A percentile compares a stretch with the other conserved stretches of the same genome.
phyloP scores from a whole-genome alignment of 805 yeast genomes.

The Nakazawaea holstii region DNA sequence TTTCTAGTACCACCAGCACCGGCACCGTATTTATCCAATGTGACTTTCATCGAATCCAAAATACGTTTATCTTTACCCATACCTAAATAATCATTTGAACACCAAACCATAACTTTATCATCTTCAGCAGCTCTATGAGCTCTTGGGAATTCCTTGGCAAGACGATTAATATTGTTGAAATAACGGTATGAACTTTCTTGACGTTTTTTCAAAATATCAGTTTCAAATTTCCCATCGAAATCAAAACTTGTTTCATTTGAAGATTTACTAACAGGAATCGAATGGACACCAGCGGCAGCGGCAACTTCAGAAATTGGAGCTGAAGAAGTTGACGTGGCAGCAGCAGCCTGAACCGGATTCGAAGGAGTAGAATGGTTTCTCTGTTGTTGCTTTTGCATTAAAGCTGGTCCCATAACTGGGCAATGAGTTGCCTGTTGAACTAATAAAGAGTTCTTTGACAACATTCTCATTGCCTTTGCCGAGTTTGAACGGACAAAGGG shows the following conservation, averaged over 20 bases:
- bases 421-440: slow-evolving; percentile 63
- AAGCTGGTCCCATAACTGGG: slow-evolving; percentile 88
- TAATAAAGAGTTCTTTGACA: slow-evolving; percentile 42
- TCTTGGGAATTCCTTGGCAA: slow-evolving; percentile 88
- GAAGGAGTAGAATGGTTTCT: slow-evolving; percentile 39
- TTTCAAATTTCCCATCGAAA: slow-evolving; percentile 62
- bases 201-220: slow-evolving; percentile 70
- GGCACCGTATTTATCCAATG: slow-evolving; percentile 87
- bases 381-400: slow-evolving; percentile 34
- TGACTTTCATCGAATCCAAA: slow-evolving; percentile 66
- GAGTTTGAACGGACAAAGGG: slow-evolving; percentile 69
- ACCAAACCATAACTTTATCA: slow-evolving; percentile 97
- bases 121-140: slow-evolving; percentile 76
- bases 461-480: slow-evolving; percentile 51
- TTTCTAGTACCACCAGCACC: slow-evolving; percentile 99
- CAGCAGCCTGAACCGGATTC: slow-evolving; percentile 22
- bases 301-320: slow-evolving; percentile 5
- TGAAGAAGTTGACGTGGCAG: slow-evolving; percentile 17
- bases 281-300: slow-evolving; percentile 8
- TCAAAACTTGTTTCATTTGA: slow-evolving; percentile 57
- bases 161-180: slow-evolving; percentile 94
- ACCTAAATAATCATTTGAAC: slow-evolving; percentile 95
- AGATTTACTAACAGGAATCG: slow-evolving; percentile 21
- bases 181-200: slow-evolving; percentile 88
- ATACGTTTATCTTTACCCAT: slow-evolving; percentile 83